Conservation (phyloP, 106 monocot species). For the Gastrodia elata region DNA sequence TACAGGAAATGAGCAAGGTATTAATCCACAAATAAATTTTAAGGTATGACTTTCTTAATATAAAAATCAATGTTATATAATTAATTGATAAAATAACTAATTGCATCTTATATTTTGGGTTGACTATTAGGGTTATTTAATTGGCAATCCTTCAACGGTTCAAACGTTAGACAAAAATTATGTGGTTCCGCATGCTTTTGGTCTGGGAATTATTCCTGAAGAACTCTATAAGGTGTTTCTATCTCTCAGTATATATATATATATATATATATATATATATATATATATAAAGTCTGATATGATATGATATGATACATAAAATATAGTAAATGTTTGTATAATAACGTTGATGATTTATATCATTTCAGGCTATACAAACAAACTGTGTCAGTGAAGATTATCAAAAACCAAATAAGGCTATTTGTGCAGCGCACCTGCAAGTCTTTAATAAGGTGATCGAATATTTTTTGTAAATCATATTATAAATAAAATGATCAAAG, state of each 20-base stretch:
- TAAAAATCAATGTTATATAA: background rate
- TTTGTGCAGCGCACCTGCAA: background rate
- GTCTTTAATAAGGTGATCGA: background rate
- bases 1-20: background rate
- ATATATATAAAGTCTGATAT: too few species aligned
- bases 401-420: background rate
- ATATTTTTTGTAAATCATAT: too few species aligned
- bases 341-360: background rate
- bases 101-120: background rate
- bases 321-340: background rate
- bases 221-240: slow-evolving; percentile 22
- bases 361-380: background rate
- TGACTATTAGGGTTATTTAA: slow-evolving; percentile 3
- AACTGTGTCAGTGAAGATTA: slow-evolving; percentile 1
- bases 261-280: too few species aligned
- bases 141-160: slow-evolving; percentile 29
- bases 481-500: too few species aligned
- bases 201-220: slow-evolving; percentile 35
- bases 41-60: background rate
- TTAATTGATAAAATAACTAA: background rate
- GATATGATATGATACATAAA: too few species aligned
- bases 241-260: background rate
- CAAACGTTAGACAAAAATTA: slow-evolving; percentile 7
- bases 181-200: background rate
- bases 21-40: background rate